phyloP scores from a whole-genome alignment of 345 rosid species.

The Eucalyptus pumila region DNA sequence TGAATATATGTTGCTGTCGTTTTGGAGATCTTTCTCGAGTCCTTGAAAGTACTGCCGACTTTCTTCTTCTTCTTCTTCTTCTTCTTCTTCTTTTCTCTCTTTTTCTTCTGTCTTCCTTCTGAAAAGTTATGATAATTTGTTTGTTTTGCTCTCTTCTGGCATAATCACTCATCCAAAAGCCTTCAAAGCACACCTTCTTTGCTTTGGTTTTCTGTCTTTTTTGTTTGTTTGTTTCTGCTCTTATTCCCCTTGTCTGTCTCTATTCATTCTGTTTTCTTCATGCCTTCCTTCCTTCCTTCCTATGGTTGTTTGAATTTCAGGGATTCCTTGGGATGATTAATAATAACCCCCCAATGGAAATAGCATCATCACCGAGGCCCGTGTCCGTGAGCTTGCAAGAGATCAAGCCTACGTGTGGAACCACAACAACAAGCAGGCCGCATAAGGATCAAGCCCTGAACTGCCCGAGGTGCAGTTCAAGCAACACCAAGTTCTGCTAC shows the following conservation, averaged over 20 bases:
- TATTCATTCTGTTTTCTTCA: background rate
- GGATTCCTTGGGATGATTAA: conserved; percentile 5
- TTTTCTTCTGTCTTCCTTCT: background rate
- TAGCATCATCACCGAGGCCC: conserved; percentile 2
- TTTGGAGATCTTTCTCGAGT: background rate
- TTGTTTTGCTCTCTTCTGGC: background rate
- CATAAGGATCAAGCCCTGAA: conserved; percentile 77
- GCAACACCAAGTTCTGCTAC: conserved; percentile 93
- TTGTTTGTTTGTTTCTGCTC: background rate
- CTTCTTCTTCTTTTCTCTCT: background rate
- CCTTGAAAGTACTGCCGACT: background rate
- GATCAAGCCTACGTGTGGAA: background rate
- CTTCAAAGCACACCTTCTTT: background rate
- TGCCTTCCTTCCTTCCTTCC: background rate
- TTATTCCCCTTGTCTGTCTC: background rate
- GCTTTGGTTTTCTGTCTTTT: background rate
- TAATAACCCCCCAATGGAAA: conserved; percentile 5
- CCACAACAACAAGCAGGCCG: conserved; percentile 18
- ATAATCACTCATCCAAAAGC: background rate
- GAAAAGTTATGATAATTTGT: background rate
- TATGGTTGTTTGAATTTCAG: background rate
- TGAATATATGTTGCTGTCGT: background rate
- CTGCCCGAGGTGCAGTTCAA: conserved; percentile 95
- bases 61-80: background rate
- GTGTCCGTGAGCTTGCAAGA: background rate